phyloP scores from a whole-genome alignment of 345 rosid genomes.

The Sonneratia alba region DNA sequence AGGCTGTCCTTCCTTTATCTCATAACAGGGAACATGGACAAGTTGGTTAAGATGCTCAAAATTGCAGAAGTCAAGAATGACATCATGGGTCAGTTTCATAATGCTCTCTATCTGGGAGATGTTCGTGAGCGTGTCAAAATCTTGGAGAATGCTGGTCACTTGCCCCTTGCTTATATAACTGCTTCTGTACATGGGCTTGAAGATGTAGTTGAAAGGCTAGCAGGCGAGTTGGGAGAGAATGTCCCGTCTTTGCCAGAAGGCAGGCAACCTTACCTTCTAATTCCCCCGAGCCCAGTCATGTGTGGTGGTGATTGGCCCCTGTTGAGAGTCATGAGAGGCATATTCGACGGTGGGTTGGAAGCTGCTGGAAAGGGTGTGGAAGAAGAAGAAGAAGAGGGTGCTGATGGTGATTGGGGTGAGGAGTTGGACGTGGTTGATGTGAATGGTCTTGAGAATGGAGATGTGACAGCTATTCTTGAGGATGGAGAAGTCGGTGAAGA shows the following conservation, averaged over 20 bases:
- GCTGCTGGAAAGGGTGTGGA: slow-evolving; percentile 39
- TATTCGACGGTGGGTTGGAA: slow-evolving; percentile 87
- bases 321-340: slow-evolving; percentile 84
- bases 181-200: slow-evolving; percentile 76
- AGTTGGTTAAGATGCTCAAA: slow-evolving; percentile 80
- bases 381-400: slow-evolving; percentile 74
- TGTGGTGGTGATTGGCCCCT: slow-evolving; percentile 97
- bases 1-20: slow-evolving; percentile 90
- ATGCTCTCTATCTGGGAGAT: slow-evolving; percentile 87
- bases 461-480: slow-evolving; percentile 41
- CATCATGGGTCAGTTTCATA: slow-evolving; percentile 94
- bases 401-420: slow-evolving; percentile 80
- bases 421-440: slow-evolving; percentile 64
- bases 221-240: slow-evolving; percentile 58
- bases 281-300: slow-evolving; percentile 67
- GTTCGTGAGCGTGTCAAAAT: slow-evolving; percentile 79
- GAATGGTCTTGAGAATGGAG: slow-evolving; percentile 62
- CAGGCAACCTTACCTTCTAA: slow-evolving; percentile 57
- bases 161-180: slow-evolving; percentile 78
- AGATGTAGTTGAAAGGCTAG: slow-evolving; percentile 66
- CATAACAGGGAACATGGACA: slow-evolving; percentile 74
- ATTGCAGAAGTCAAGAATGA: slow-evolving; percentile 92
- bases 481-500: slow-evolving; percentile 63
- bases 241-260: slow-evolving; percentile 68
- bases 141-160: slow-evolving; percentile 77